Conservation (phyloP, 257 asterid genomes). For the Plantago elongata region DNA sequence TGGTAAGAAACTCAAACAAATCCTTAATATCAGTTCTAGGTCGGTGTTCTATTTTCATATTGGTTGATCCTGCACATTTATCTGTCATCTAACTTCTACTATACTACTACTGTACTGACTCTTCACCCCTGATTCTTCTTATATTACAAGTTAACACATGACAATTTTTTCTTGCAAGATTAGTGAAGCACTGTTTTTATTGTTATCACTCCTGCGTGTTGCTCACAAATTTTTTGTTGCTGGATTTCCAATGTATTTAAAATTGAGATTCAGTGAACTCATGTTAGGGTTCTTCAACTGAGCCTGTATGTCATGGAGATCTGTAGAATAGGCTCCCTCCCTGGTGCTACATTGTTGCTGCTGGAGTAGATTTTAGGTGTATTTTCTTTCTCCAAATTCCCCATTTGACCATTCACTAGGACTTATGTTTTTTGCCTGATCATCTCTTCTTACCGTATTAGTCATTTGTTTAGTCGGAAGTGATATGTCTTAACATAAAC, state of each 20-base stretch:
- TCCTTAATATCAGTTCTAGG: conserved; percentile 1
- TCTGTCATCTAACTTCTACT: neutral
- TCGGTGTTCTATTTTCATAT: conserved; percentile 1
- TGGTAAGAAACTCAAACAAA: conserved; percentile 43
- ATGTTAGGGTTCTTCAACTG: neutral
- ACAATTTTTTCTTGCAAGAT: neutral
- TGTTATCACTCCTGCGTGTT: neutral
- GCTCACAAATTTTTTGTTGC: neutral
- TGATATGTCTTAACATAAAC: too few species aligned
- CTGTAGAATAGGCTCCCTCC: neutral
- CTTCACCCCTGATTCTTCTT: neutral
- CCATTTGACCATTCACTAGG: neutral
- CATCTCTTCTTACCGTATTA: too few species aligned
- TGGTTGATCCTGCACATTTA: neutral
- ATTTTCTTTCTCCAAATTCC: neutral
- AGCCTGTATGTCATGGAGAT: neutral
- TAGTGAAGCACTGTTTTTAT: neutral
- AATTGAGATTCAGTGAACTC: neutral
- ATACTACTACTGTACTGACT: neutral
- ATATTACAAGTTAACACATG: neutral
- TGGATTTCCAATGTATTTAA: neutral
- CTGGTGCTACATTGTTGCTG: neutral
- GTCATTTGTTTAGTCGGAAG: too few species aligned
- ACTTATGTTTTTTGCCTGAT: too few species aligned
- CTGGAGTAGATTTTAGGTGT: neutral